Evolutionary conservation across 2,329 filamentous ascomycete genomes (phyloP).

Genomic region (Colletotrichum nymphaeae): DNA sequence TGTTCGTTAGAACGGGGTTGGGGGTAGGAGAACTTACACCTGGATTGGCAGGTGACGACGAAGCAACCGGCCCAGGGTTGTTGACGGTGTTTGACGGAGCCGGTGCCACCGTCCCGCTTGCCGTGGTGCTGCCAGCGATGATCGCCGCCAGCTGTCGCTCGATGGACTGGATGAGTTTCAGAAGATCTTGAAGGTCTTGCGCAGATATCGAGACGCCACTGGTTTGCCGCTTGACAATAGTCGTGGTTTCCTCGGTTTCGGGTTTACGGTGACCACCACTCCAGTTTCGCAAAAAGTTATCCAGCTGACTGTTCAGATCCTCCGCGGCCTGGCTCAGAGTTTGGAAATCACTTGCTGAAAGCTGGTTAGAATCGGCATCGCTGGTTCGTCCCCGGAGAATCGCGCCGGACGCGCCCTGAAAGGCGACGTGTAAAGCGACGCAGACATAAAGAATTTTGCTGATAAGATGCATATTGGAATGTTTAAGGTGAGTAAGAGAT

Average conservation of each 20-base stretch:
- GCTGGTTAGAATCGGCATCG: conserved; percentile 11
- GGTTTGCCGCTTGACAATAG: conserved; percentile 17
- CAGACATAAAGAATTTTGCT: conserved; percentile 20
- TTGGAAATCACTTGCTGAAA: conserved; percentile 6
- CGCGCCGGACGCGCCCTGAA: conserved; percentile 32
- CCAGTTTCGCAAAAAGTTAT: conserved; percentile 15
- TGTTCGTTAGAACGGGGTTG: conserved; percentile 27
- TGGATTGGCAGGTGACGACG: background rate
- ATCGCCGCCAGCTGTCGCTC: conserved; percentile 21
- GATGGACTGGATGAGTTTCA: conserved; percentile 31
- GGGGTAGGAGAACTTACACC: conserved; percentile 24
- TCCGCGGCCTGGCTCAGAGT: background rate
- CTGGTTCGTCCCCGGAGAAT: conserved; percentile 32
- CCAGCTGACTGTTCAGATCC: conserved; percentile 23
- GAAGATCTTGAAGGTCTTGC: conserved; percentile 21
- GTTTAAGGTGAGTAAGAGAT: conserved; percentile 8
- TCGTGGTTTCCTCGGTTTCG: conserved; percentile 1
- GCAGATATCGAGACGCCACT: conserved; percentile 9
- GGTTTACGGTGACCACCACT: conserved; percentile 6
- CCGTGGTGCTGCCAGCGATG: conserved; percentile 11
- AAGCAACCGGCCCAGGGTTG: conserved; percentile 1
- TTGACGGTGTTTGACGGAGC: conserved; percentile 1
- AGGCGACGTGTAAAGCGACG: conserved; percentile 28
- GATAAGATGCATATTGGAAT: conserved; percentile 34
- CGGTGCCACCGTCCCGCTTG: conserved; percentile 1